Base-by-base conservation (phyloP, 73 alveolate genomes). In the Paramecium primaurelia region DNA sequence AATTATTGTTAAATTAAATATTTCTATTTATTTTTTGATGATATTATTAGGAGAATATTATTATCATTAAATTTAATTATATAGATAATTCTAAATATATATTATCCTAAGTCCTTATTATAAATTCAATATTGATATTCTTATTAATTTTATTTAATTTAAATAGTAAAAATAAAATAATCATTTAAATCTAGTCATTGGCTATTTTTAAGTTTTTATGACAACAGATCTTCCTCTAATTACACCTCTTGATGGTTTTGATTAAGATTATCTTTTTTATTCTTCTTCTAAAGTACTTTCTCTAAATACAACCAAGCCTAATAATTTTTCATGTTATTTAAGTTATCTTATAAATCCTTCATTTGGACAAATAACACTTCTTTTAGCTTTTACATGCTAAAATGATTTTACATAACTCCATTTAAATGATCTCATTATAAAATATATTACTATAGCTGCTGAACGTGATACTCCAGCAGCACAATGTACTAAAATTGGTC, bases 401-500 rank as follows among this genome's bases (percentile, higher is more conserved):
- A 1, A 93, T 16, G 96, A 93, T n/a, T 93, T 86, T 25, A 71
- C 14, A 59, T 40, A 54, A 44, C 34, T 12, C 58, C 86, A 42
- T 71, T 94, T 94, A 86, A 89, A 68, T 44, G 92, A 95, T 92
- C 96, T 92, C 95, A 97, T 96, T 86, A 93, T 12, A 58, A 71
- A 95, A 34, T 87, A 51, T n/a, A 88, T 93, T 8, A 95, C 98
- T 25, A 95, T 84, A 1, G 98, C 86, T 2, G 96, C 98, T 8
- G 96, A 88, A 11, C 98, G 49, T n/a, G 95, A 88, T 58, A 88
- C 93, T 5, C 98, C 98, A 30, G 93, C 95, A 18, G 86, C 91
- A 77, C 98, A 95, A 85, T 95, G 98, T 25, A 95, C 96, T 69
- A 95, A 59, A 18, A 95, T 95, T 20, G 89, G 84, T 47, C 90